Evolutionary conservation across 73 alveolate genomes (phyloP).

Genomic region (Halteria grandinella): DNA sequence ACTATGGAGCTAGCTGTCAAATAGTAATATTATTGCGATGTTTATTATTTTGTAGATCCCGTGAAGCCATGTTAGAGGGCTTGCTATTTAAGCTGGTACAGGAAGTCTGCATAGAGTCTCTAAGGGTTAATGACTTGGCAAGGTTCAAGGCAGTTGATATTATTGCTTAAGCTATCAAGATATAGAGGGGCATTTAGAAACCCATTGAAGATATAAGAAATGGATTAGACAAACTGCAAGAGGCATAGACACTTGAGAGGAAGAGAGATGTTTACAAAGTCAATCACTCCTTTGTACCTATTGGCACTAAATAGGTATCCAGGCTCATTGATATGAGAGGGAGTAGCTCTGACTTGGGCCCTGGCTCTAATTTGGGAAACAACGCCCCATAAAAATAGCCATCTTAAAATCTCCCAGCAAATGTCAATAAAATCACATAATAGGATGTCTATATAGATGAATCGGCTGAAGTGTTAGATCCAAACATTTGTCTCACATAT

Average conservation of each 20-base stretch:
- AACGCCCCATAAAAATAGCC: background rate
- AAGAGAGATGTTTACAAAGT: slow-evolving; percentile 62
- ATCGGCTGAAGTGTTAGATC: slow-evolving; percentile 64
- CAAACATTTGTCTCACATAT: slow-evolving; percentile 29
- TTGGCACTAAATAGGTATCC: slow-evolving; percentile 14
- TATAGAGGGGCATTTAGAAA: slow-evolving; percentile 46
- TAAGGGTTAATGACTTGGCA: slow-evolving; percentile 69
- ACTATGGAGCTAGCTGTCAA: slow-evolving; percentile 59
- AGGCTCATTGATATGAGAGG: background rate
- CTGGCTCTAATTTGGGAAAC: background rate
- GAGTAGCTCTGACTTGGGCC: too few relatives aligned
- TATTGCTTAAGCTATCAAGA: slow-evolving; percentile 60
- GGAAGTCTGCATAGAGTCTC: slow-evolving; percentile 60
- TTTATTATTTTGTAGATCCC: slow-evolving; percentile 10
- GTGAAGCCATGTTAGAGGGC: slow-evolving; percentile 28
- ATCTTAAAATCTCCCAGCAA: slow-evolving; percentile 21
- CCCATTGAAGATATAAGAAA: slow-evolving; percentile 45
- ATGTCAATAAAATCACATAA: slow-evolving; percentile 27
- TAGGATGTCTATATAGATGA: slow-evolving; percentile 51
- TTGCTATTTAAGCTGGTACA: slow-evolving; percentile 50
- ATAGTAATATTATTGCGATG: slow-evolving; percentile 36
- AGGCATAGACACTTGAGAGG: slow-evolving; percentile 42
- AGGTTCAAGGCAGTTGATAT: slow-evolving; percentile 54
- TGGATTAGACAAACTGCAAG: slow-evolving; percentile 32
- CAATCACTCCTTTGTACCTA: slow-evolving; percentile 43